phyloP scores from a whole-genome alignment of 1,139 yeast genomes.

The Geotrichum citri-aurantii region DNA sequence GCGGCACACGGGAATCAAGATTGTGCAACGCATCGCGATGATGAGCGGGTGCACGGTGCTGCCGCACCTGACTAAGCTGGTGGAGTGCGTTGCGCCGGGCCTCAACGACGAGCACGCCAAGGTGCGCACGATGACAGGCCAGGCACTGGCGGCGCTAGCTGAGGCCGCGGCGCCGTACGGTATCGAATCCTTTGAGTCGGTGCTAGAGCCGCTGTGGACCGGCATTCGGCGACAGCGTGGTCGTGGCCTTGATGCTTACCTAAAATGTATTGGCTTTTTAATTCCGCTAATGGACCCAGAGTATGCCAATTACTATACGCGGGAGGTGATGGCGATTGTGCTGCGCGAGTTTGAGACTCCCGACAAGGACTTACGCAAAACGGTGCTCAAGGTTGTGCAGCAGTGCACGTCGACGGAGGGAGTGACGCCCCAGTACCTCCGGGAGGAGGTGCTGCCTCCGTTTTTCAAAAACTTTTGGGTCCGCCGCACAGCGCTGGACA shows the following conservation, averaged over 20 bases:
- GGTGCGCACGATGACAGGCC: slow-evolving; percentile 65
- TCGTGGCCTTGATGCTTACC: slow-evolving; percentile 64
- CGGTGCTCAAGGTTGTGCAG: slow-evolving; percentile 58
- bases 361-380: slow-evolving; percentile 82
- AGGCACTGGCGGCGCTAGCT: slow-evolving; percentile 69
- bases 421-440: slow-evolving; percentile 44
- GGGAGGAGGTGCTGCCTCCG: slow-evolving; percentile 50
- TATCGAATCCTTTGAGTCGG: slow-evolving; percentile 72
- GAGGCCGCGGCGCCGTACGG: slow-evolving; percentile 90
- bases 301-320: slow-evolving; percentile 71
- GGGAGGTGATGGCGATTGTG: slow-evolving; percentile 62
- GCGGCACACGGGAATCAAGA: slow-evolving; percentile 78
- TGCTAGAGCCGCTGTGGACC: slow-evolving; percentile 72
- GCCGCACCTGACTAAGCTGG: slow-evolving; percentile 52
- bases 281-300: slow-evolving; percentile 86
- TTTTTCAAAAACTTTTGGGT: slow-evolving; percentile 74
- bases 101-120: slow-evolving; percentile 66
- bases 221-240: slow-evolving; percentile 80
- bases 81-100: slow-evolving; percentile 54
- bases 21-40: slow-evolving; percentile 69
- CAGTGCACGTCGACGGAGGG: slow-evolving; percentile 53
- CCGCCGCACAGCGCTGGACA: slow-evolving; percentile 46
- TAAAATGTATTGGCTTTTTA: slow-evolving; percentile 72
- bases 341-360: slow-evolving; percentile 72
- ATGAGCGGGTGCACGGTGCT: slow-evolving; percentile 68